phyloP scores from a whole-genome alignment of 148 eudicot species.

The Rhododendron kiyosumense region DNA sequence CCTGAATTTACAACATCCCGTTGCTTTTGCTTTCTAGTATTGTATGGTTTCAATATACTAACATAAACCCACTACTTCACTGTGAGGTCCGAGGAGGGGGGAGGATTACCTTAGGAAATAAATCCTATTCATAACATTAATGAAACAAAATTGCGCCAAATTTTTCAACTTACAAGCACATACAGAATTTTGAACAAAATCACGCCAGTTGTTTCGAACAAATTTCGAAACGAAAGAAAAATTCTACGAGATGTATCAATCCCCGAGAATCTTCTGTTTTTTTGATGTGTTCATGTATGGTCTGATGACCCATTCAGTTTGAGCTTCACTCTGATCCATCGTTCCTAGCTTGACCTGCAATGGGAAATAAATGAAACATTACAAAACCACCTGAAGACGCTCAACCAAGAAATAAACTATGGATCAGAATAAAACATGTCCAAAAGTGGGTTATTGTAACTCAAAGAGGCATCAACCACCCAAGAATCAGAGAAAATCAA shows the following conservation, averaged over 20 bases:
- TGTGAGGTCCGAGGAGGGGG: neutral
- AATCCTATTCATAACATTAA: neutral
- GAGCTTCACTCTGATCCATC: conserved; percentile 84
- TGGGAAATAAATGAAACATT: neutral
- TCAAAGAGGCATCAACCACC: neutral
- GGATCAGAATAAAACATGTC: neutral
- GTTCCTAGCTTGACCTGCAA: conserved; percentile 89
- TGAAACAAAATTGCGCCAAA: neutral
- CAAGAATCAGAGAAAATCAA: neutral
- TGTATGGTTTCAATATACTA: neutral
- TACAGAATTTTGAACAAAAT: neutral
- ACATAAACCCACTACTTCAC: neutral
- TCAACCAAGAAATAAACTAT: neutral
- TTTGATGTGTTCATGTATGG: conserved; percentile 90
- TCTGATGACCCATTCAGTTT: conserved; percentile 68
- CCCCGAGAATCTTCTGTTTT: conserved; percentile 69
- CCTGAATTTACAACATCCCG: no score
- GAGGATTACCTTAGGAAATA: neutral
- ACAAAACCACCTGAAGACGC: neutral
- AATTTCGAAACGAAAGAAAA: neutral
- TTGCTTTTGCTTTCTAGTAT: neutral
- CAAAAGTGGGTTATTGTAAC: neutral
- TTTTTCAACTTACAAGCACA: neutral
- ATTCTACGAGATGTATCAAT: conserved; percentile 17
- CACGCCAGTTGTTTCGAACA: neutral